Base-by-base conservation (phyloP, 1,284 basidiomycete species). In the Tausonia pullulans region DNA sequence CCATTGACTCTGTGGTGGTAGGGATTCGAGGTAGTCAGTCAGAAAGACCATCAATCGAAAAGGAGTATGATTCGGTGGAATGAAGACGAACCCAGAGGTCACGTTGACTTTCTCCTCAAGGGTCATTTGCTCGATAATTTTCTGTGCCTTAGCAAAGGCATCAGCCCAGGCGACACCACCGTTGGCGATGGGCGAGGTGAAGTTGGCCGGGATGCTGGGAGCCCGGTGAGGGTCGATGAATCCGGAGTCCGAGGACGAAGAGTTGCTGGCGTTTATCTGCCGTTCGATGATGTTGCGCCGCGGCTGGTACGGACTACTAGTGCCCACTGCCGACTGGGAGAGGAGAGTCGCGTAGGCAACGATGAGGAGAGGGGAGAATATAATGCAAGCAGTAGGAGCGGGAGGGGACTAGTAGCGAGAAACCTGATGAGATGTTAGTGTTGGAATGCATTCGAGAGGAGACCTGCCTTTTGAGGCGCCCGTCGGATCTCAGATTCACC, bases 41-140 rank as follows among this genome's bases (percentile, higher is more conserved):
- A 48, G 46, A 8, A 13, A 48, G 46, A 13, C 8, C 46, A 48
- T 13, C 7, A 48, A 53, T 9, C 7, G n/a, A 45, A 16, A 48
- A 3, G 16, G 10, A 49, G 16, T 14, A 6, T n/a, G n/a, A n/a
- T n/a, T n/a, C n/a, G n/a, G 9, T 46, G 3, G 16, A 4, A 16
- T 7, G n/a, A 14, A 6, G 9, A 14, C 44, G 16, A 13, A 56
- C 53, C 53, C 56, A 13, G 39, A 39, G 13, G 58, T 48, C n/a
- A 63, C 50, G 43, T 63, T 63, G 48, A 76, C 72, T 71, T 79
- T 79, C 67, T 80, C 79, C 44, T 73, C 72, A 13, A 78, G 44
- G 2, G 76, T 79, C 75, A 80, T 76, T 54, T 79, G 71, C 27
- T 60, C 66, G 43, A 79, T 76, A 44, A 75, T 69, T 2, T 52